Percentiles rank a stretch among this genome's conserved stretches.
Conservation (phyloP, 73 alveolate genomes). For the Paramecium sexaurelia region DNA sequence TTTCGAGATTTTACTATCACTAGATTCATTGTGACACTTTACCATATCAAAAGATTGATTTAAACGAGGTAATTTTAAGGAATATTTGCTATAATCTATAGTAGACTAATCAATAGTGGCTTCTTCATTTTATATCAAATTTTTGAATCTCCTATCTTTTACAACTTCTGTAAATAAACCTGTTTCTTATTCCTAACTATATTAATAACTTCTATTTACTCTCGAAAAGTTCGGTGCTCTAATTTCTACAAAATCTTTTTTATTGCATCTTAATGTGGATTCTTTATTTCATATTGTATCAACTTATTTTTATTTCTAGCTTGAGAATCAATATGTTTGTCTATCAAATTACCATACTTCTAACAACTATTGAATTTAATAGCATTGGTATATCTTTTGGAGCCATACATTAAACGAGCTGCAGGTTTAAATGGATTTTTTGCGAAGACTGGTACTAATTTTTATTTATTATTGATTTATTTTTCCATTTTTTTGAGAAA, state of each 20-base stretch:
- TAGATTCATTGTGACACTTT: background rate
- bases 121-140: background rate
- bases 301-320: background rate
- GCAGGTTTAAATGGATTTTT: constrained; percentile 7
- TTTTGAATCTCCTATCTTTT: background rate
- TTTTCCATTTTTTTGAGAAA: background rate
- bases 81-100: background rate
- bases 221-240: background rate
- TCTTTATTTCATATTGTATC: background rate
- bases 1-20: background rate
- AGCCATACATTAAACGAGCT: background rate
- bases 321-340: background rate
- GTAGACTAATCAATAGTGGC: background rate
- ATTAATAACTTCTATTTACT: background rate
- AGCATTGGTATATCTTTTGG: background rate
- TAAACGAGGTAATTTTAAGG: background rate
- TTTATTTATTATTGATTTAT: background rate
- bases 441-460: background rate
- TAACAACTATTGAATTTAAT: constrained; percentile 17
- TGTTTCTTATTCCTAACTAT: background rate
- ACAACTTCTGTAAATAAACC: background rate
- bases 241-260: background rate
- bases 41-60: background rate
- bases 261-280: background rate
- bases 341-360: background rate